Conservation (phyloP, 2,329 filamentous ascomycete genomes). For the Botryotinia convoluta region DNA sequence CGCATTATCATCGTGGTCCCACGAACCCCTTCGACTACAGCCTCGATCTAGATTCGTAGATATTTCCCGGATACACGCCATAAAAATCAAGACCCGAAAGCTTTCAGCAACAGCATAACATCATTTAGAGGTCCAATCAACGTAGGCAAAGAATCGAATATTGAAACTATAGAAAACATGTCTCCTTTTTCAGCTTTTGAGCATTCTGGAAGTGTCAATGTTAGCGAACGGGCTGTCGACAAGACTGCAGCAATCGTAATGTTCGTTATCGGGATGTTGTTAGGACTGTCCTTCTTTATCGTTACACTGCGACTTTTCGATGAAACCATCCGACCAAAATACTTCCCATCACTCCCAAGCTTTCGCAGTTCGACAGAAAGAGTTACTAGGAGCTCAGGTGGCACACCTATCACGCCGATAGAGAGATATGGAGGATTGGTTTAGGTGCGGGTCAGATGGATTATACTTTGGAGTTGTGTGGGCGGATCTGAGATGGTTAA, state of each 20-base stretch:
- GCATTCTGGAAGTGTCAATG: too few relatives aligned
- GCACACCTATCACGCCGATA: too few relatives aligned
- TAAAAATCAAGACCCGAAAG: not conserved
- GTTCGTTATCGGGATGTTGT: not conserved
- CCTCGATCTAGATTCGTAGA: not conserved
- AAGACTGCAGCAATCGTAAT: not conserved
- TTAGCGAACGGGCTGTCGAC: not conserved
- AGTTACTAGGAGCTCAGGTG: not conserved
- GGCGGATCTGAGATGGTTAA: not conserved
- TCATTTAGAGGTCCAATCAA: not conserved
- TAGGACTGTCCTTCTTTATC: not conserved
- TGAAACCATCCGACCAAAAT: not conserved
- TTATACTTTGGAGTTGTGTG: not conserved
- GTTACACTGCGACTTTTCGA: constrained; percentile 2
- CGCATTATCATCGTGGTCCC: not conserved
- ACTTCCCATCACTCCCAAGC: not conserved
- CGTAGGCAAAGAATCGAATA: not conserved
- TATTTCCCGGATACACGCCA: not conserved
- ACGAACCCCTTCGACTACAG: not conserved
- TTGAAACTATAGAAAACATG: not conserved
- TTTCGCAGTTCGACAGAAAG: not conserved
- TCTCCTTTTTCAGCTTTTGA: not conserved
- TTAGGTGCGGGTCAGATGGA: not conserved
- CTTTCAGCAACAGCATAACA: not conserved
- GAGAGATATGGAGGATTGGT: not conserved